Evolutionary conservation across 1,284 basidiomycete genomes (phyloP), one percentile per base, ranked within the genome.

Genomic region (Papiliotrema flavescens): DNA sequence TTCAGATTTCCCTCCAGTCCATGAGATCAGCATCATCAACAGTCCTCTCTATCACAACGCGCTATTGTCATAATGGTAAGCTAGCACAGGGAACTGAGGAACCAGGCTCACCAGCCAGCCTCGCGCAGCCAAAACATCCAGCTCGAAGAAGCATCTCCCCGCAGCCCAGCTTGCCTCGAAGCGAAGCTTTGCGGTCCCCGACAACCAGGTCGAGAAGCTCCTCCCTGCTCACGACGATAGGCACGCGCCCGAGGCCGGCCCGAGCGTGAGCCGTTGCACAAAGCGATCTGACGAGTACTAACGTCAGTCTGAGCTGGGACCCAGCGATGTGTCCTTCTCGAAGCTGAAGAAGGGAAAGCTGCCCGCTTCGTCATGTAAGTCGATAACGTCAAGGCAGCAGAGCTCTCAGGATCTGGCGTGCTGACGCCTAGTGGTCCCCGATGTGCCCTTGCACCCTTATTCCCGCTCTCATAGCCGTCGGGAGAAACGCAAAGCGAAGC

Each of bases 401-500:
- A n/a, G n/a, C n/a, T n/a, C n/a, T n/a, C n/a, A n/a, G n/a, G n/a
- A n/a, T 32, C 11, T 11, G 28, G 28, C 28, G 28, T 11, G 20
- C 32, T 48, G 47, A 48, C 20, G 6, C 2, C 23, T 41, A 23
- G 26, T 37, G 15, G 37, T 52, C 19, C 23, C 48, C 15, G 26
- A 48, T 9, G n/a, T n/a, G 26, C n/a, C 34, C 19, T 40, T 56
- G 2, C 71, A 74, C 45, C 74, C 74, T 2, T 75, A 76, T 57
- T 76, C 74, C n/a, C 63, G 69, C 54, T 75, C 74, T 2, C 74
- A 76, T 36, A 46, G 60, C 37, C 55, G 62, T 20, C 67, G 75
- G 3, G 64, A 74, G 49, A 77, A 77, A 53, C 63, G 66, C 19
- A 77, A 74, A 58, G 61, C 61, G 20, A 55, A 60, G 43, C 59